A percentile compares a stretch with the other conserved stretches of the same genome.
Conservation (phyloP, 2,329 filamentous ascomycete species). For the Trichoderma afroharzianum region DNA sequence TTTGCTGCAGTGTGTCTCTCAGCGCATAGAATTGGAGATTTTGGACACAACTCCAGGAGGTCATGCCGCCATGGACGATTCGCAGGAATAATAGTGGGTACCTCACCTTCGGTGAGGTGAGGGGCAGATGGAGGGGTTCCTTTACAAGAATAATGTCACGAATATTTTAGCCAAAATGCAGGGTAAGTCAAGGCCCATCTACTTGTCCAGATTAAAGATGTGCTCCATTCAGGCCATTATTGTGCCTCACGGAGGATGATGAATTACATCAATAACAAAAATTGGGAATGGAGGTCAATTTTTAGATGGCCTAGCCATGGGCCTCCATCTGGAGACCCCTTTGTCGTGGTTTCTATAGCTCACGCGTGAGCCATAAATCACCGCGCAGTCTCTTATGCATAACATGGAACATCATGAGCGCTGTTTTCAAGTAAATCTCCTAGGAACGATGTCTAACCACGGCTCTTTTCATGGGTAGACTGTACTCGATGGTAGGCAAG, state of each 20-base stretch:
- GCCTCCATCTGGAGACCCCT: neutral
- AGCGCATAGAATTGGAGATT: neutral
- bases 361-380: neutral
- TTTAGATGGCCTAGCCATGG: neutral
- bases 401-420: neutral
- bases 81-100: conserved; percentile 24
- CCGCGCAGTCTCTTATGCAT: neutral
- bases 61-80: conserved; percentile 23
- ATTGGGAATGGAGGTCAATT: neutral
- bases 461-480: neutral
- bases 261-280: neutral
- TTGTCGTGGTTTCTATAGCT: neutral
- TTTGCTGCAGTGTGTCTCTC: conserved; percentile 24
- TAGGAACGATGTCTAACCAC: neutral
- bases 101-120: conserved; percentile 27
- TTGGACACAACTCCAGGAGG: conserved; percentile 24
- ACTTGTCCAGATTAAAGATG: neutral
- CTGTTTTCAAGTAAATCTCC: neutral
- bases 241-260: neutral
- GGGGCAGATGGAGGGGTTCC: conserved; percentile 26
- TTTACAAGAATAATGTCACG: conserved; percentile 10
- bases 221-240: neutral
- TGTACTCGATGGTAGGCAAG: neutral
- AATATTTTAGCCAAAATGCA: neutral
- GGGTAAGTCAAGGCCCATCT: neutral